Conservation (phyloP, 2,329 filamentous ascomycete species). For the Aureobasidium uvarum region DNA sequence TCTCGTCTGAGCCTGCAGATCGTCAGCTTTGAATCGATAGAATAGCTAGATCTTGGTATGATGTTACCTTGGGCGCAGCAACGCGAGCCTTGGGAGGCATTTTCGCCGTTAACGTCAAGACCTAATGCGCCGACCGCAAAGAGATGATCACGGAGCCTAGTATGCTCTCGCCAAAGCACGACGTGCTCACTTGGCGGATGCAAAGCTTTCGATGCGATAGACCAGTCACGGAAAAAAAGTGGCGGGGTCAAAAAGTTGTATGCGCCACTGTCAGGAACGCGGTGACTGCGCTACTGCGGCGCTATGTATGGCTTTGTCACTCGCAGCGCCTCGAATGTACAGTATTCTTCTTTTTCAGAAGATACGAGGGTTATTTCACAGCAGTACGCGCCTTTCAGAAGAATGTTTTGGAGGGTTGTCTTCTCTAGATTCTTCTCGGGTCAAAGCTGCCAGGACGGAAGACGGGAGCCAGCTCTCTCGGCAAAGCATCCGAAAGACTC, state of each 20-base stretch:
- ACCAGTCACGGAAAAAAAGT: constrained; percentile 27
- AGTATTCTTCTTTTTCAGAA: constrained; percentile 19
- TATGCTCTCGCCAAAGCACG: constrained; percentile 18
- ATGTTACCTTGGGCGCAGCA: constrained; percentile 20
- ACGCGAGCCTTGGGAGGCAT: constrained; percentile 26
- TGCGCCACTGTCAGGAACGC: constrained; percentile 19
- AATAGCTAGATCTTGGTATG: constrained; percentile 1
- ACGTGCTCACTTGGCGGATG: constrained; percentile 4
- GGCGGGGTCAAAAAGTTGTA: constrained; percentile 25
- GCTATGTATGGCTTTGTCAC: background rate
- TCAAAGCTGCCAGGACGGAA: constrained; percentile 22
- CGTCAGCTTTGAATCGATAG: background rate
- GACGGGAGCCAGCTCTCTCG: constrained; percentile 24
- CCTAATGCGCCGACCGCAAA: background rate
- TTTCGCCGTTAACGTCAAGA: background rate
- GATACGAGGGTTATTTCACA: constrained; percentile 10
- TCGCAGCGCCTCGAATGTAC: constrained; percentile 4
- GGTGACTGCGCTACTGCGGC: background rate
- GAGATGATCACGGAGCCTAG: background rate
- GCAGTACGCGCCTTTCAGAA: background rate
- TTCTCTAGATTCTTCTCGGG: constrained; percentile 12
- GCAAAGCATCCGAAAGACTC: constrained; percentile 5
- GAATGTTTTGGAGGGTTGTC: background rate
- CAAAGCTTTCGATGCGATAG: constrained; percentile 22
- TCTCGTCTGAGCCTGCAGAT: constrained; percentile 15